Base-by-base conservation (phyloP, 495 filamentous ascomycete species). In the Patellaria atrata region DNA sequence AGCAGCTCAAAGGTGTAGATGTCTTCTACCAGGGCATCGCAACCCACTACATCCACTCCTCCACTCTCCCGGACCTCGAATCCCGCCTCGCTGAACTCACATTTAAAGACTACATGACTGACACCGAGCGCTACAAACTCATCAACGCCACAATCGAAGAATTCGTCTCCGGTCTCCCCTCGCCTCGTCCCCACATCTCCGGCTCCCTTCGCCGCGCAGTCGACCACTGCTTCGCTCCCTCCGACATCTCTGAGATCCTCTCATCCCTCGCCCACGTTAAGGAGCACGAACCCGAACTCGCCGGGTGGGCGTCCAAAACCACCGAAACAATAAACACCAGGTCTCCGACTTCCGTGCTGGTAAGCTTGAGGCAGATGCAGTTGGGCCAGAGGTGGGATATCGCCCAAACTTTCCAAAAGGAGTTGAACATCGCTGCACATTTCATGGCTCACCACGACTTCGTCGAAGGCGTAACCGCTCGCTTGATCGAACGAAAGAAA, bases 361-460 rank as follows among this genome's bases (percentile, higher is more conserved):
- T 96, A 13, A 67, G 86, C 0, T 67, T 93, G 30, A 65, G 67
- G 37, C 78, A 84, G 59, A 71, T 94, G 73, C 79, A 74, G 37
- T 55, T 80, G 17, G 83, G 82, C 35, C 50, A 53, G 40, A 50
- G 61, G 2, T 94, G 89, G 89, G 59, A 56, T 35, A 94, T 96
- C 46, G 52, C 64, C 4, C 67, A 87, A 56, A 73, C 89, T 1
- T 96, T 94, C 65, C 61, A 72, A 50, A 71, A 74, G 22, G 89
- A 97, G 60, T 64, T 84, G 55, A 62, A 71, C 42, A 75, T 96
- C 22, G 82, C 89, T 3, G 51, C 64, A 25, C 66, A 69, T 33
- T 94, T 96, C 64, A 93, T 96, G 87, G 53, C 58, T 21, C 72
- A 82, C 48, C 77, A 72, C 3, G 89, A 97, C 55, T 97, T 96